Conservation (phyloP, 208 protist genomes). For the Leishmania aethiopica region DNA sequence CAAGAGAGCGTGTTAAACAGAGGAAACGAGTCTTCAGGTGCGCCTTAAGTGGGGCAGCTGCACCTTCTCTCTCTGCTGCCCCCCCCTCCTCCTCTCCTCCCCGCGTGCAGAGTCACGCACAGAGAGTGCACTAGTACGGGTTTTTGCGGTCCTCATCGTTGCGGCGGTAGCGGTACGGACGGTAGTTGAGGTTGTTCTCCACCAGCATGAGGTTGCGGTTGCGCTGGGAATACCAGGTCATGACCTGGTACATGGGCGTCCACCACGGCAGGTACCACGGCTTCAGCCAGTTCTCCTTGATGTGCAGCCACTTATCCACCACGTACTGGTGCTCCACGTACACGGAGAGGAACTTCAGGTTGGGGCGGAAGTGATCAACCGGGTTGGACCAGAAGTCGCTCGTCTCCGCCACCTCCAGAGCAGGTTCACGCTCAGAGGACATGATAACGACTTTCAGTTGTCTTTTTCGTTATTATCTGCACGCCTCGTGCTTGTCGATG, state of each 20-base stretch:
- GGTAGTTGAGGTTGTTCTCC: constrained; percentile 93
- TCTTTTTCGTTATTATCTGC: constrained; percentile 4
- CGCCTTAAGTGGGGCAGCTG: background rate
- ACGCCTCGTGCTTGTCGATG: background rate
- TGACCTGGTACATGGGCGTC: constrained; percentile 83
- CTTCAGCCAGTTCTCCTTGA: constrained; percentile 79
- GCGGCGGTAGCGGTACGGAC: constrained; percentile 87
- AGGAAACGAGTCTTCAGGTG: background rate
- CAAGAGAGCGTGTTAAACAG: background rate
- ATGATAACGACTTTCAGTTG: constrained; percentile 11
- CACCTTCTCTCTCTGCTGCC: background rate
- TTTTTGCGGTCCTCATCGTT: constrained; percentile 92
- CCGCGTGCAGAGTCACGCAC: background rate
- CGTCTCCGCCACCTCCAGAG: constrained; percentile 34
- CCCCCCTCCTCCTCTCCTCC: background rate
- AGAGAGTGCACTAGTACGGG: constrained; percentile 68
- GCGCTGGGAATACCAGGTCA: constrained; percentile 85
- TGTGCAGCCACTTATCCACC: constrained; percentile 78
- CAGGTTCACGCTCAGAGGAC: constrained; percentile 38
- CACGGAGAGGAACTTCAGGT: constrained; percentile 88
- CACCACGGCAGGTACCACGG: constrained; percentile 90
- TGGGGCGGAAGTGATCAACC: constrained; percentile 91
- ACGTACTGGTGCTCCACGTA: constrained; percentile 85
- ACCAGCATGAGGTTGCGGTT: constrained; percentile 89
- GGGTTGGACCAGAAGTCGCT: constrained; percentile 87